Evolutionary conservation across 495 filamentous ascomycete genomes (phyloP), one percentile per base, ranked within the genome.

Genomic region (Penicillium chermesinum): DNA sequence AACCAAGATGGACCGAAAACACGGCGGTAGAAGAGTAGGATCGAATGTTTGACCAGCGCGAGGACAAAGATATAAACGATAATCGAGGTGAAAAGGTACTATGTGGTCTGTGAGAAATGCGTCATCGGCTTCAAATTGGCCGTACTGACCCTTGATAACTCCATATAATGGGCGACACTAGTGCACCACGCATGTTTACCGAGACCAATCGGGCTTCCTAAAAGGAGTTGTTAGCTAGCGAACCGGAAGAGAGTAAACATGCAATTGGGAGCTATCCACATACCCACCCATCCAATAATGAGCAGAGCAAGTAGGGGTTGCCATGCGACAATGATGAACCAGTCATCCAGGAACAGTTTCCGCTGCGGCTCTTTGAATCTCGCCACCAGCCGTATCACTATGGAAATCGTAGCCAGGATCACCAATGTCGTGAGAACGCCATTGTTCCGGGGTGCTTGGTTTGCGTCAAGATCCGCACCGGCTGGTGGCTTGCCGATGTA

Each of bases 21-120:
- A 13, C 59, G 59, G n/a, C 59, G 52, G n/a, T 62, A 62, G 47
- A 62, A 62, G 14, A 50, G 22, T 2, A 62, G 18, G 3, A 62
- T 55, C 0, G 55, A 58, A 3, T 48, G n/a, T 41, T 58, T 58
- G 41, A 58, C 58, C 1, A 56, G 12, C 20, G 41, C 46, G 0
- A 62, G 33, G n/a, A 51, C 44, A 30, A 50, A 53, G 7, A 55
- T 30, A n/a, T 62, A 62, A 17, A 62, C 25, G 6, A 58, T 25
- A 16, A 55, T 13, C 27, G 49, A 62, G 2, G 44, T 38, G 38
- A 53, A 55, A 2, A 62, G 47, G 5, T 50, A 36, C 59, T 60
- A 17, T 2, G 4, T 14, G 1, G 6, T 43, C 40, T 30, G 25
- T 30, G 5, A 30, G 25, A 30, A 30, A 30, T 30, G 25, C 25